Evolutionary conservation across 495 filamentous ascomycete species (phyloP), one percentile per base, ranked within the genome.

Genomic region (Lentithecium fluviatile): DNA sequence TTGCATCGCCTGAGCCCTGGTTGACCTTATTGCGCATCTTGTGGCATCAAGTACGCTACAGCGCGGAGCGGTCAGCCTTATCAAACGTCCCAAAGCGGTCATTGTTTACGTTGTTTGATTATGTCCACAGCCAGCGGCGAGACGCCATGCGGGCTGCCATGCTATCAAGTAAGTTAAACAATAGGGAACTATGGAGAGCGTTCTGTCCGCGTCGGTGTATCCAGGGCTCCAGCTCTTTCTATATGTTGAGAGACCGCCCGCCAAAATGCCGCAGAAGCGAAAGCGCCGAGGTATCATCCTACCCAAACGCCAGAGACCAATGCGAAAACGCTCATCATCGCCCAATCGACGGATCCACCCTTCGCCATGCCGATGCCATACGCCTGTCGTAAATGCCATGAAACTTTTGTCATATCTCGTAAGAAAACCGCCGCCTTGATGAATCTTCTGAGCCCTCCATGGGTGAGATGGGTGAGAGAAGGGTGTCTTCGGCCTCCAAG

Each of bases 401-500:
- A 29, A 49, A 54, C 53, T 59, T 62, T 67, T 26, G 25, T 63
- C 38, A 63, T 48, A 20, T 38, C 49, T 68, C 65, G 57, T 68
- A 68, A 36, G 65, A 68, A 47, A 68, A 68, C 19, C 65, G 65
- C 56, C 65, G 60, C 38, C 65, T 40, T 15, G 60, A 53, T 19
- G 56, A 52, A 40, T 57, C 52, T 23, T 47, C 23, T 19, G 54
- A 52, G 1, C 40, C 42, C 5, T 64, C 65, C 52, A 68, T 19
- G 6, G 65, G 65, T 3, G 65, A 68, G 10, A 68, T 63, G 51
- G 65, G 65, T 24, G 65, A 68, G 19, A 64, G 56, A 6, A 68
- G 60, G 17, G 56, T 57, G 46, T 68, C 56, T 13, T 68, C 65
- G 2, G 56, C 42, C 29, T 62, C 60, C 2, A 64, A 56, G 17